Evolutionary conservation across 2,329 filamentous ascomycete genomes (phyloP), one percentile per base, ranked within the genome.

Genomic region (Talaromyces sp.): DNA sequence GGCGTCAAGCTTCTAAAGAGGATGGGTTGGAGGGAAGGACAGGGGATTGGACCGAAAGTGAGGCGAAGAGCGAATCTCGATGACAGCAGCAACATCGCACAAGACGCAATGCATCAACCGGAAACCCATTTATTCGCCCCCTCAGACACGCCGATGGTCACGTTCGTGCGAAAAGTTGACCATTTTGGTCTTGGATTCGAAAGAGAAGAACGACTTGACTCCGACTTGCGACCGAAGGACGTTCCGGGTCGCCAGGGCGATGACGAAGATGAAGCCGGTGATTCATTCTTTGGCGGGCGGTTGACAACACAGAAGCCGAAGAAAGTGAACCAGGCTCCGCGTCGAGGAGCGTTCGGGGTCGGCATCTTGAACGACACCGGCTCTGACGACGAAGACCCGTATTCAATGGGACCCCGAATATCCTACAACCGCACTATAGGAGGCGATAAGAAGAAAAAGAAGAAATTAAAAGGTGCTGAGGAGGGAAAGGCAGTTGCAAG

Each of bases 11-110:
- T 99, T 17, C 81, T 98, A 66, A 91, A 91, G 74, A 91, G 86
- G 72, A 98, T 99, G 94, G 95, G 94, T 17, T 99, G 95, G 95
- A 91, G 90, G 72, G 91, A 94, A 68, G 94, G 93, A 0, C 93
- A 98, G 77, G 95, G 95, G 3, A 88, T 98, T 68, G 95, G 95
- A 0, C 92, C 93, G 25, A 97, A 92, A 77, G 82, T 97, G 38
- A 87, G 88, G 63, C 86, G 95, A 58, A 84, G 83, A 74, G 92
- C 93, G 43, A 84, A 89, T 58, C 83, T 94, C 15, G 90, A 85
- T 61, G 84, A 85, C 49, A 75, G 82, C 1, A 82, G 29, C 49
- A 72, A 73, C 5, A 72, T 73, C 0, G 76, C 75, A 17, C 78
- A 79, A 22, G 73, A 79, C 17, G 78, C 78, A 53, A 74, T 80